Percentiles rank a stretch among this genome's conserved stretches.
These are phyloP conservation scores for Rhodotorula sp. DNA, from an alignment of 1,284 basidiomycete species.

Conservation along the genomic window DNA sequence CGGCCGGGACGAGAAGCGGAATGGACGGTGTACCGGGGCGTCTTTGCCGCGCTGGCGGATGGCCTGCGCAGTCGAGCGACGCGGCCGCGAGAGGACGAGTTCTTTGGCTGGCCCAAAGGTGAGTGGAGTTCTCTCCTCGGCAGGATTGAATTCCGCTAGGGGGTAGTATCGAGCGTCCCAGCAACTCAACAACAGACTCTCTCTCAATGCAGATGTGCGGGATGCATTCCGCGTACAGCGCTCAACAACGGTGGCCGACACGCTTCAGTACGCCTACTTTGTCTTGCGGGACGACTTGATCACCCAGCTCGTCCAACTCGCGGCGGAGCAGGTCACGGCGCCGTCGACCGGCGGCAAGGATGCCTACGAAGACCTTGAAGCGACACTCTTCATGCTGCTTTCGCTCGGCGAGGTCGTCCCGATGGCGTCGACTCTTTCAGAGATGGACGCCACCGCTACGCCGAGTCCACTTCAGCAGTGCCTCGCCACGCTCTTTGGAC, in stretches of 20 bases:
- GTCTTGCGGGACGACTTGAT: slow-evolving; percentile 43
- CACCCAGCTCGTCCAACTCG: slow-evolving; percentile 35
- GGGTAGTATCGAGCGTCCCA: too few relatives aligned
- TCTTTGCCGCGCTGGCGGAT: slow-evolving; percentile 40
- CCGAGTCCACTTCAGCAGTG: slow-evolving; percentile 19
- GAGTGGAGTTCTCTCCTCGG: slow-evolving; percentile 3
- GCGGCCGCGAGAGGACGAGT: slow-evolving; percentile 33
- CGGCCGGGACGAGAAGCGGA: slow-evolving; percentile 30
- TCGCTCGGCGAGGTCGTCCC: slow-evolving; percentile 43
- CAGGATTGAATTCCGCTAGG: not conserved
- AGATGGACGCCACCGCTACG: slow-evolving; percentile 10
- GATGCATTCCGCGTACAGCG: slow-evolving; percentile 42
- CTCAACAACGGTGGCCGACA: slow-evolving; percentile 37
- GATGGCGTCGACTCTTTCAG: slow-evolving; percentile 13
- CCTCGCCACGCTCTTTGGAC: slow-evolving; percentile 37
- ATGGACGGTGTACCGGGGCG: slow-evolving; percentile 39
- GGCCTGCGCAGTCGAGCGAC: slow-evolving; percentile 36
- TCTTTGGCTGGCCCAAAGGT: slow-evolving; percentile 40
- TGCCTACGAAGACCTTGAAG: slow-evolving; percentile 40
- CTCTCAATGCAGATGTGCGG: slow-evolving; percentile 24
- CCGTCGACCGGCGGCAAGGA: not conserved
- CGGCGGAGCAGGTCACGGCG: slow-evolving; percentile 26
- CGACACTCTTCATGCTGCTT: slow-evolving; percentile 41
- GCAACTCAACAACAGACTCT: not conserved
- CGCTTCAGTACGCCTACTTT: slow-evolving; percentile 43